Conservation (phyloP, 179 eudicot species). For the Beta lomatogona region DNA sequence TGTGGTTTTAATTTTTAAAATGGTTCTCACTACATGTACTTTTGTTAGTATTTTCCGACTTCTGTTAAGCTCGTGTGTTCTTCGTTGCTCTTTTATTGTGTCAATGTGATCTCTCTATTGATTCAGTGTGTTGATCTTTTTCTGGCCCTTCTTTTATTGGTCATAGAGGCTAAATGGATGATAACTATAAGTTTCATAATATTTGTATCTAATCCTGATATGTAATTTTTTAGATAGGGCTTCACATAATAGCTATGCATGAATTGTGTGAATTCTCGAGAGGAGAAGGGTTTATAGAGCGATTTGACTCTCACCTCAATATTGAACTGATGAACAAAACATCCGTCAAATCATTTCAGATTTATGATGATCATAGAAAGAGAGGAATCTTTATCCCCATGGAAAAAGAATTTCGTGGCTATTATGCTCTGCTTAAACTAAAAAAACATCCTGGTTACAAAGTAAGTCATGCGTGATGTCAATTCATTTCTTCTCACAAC, state of each 20-base stretch:
- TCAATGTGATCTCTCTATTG: slow-evolving; percentile 6
- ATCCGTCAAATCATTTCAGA: slow-evolving; percentile 90
- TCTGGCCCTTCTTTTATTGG: slow-evolving; percentile 4
- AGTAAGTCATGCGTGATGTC: slow-evolving; percentile 51
- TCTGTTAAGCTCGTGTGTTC: slow-evolving; percentile 12
- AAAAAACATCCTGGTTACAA: slow-evolving; percentile 99
- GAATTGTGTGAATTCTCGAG: slow-evolving; percentile 93
- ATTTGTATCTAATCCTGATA: slow-evolving; percentile 15
- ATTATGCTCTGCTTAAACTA: slow-evolving; percentile 96
- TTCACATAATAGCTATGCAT: slow-evolving; percentile 96
- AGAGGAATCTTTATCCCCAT: slow-evolving; percentile 73
- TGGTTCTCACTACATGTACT: neutral
- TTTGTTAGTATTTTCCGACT: neutral
- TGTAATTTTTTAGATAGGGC: slow-evolving; percentile 73
- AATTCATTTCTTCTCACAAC: neutral
- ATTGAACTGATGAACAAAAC: slow-evolving; percentile 99
- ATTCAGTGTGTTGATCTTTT: neutral
- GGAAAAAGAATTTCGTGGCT: slow-evolving; percentile 96
- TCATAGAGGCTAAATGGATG: neutral
- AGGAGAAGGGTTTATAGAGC: slow-evolving; percentile 97
- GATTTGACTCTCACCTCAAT: slow-evolving; percentile 98
- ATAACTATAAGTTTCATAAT: neutral
- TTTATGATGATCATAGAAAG: slow-evolving; percentile 97
- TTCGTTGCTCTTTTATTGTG: neutral
- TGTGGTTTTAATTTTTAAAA: slow-evolving; percentile 1